Evolutionary conservation across 2,329 filamentous ascomycete species (phyloP), one percentile per base, ranked within the genome.

Genomic region (Pseudogymnoascus sp.): DNA sequence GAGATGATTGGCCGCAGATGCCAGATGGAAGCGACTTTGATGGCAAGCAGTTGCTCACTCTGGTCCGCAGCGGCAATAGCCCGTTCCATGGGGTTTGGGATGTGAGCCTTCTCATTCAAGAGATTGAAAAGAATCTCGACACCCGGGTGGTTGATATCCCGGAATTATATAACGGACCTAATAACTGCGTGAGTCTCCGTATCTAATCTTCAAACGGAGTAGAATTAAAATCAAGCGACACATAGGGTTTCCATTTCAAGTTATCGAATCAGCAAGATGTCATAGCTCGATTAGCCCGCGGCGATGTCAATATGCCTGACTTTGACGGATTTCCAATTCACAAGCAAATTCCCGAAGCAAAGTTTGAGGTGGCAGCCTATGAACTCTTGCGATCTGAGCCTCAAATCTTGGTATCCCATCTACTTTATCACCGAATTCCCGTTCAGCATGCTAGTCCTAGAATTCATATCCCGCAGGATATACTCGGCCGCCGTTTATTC

Each of bases 151-250:
- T 65, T 31, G 69, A 72, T 31, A 72, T 73, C 37, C 68, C 71
- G 5, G 7, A 37, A 14, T 63, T 72, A 14, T 42, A 42, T 4
- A 16, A 42, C 10, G 71, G 71, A 29, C 72, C 71, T 14, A 71
- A 73, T 65, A 68, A 72, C 65, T 73, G 71, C 62, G 72, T 71
- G 18, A 65, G 66, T 67, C n/a, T 3, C 6, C 16, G 3, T 18
- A 11, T 42, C n/a, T 10, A 18, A 42, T 12, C 18, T 45, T 45
- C 16, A 23, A 12, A 23, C 11, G 10, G 6, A 14, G 18, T 12
- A 45, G 23, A 45, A 45, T 45, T 23, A 5, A 23, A 29, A n/a
- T 5, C 7, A 60, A n/a, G 34, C 26, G 42, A 14, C 11, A 47
- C 11, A 26, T 4, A 67, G 66, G 67, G 67, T 45, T 61, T 68